These are phyloP conservation scores for Amylocystis lapponica DNA, from an alignment of 768 basidiomycete genomes.

Conservation along the genomic window DNA sequence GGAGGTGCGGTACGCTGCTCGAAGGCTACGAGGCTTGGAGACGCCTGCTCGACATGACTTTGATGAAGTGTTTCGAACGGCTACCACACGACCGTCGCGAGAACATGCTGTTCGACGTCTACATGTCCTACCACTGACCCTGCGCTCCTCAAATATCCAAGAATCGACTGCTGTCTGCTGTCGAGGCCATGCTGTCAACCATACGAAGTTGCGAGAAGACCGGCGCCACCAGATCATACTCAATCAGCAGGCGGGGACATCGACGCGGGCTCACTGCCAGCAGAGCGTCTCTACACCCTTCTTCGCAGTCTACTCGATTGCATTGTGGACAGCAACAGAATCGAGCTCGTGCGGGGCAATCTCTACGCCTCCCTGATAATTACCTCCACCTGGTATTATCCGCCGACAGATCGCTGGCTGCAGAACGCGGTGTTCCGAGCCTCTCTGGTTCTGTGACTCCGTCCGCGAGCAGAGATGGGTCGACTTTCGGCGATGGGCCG, in stretches of 20 bases:
- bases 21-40: constrained; percentile 86
- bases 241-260: constrained; percentile 60
- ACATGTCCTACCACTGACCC: constrained; percentile 67
- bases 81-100: constrained; percentile 80
- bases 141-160: constrained; percentile 59
- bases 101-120: constrained; percentile 89
- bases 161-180: constrained; percentile 74
- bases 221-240: constrained; percentile 62
- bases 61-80: constrained; percentile 82
- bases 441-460: constrained; percentile 23
- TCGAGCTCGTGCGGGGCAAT: constrained; percentile 88
- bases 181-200: constrained; percentile 74
- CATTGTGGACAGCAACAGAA: constrained; percentile 67
- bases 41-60: constrained; percentile 73
- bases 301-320: constrained; percentile 72
- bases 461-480: constrained; percentile 34
- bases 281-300: constrained; percentile 71
- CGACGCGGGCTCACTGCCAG: constrained; percentile 65
- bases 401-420: constrained; percentile 8
- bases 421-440: constrained; percentile 1
- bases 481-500: constrained; percentile 33
- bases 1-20: too few relatives aligned
- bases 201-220: constrained; percentile 90
- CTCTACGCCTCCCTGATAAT: constrained; percentile 90
- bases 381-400: constrained; percentile 69